Percentiles rank a stretch among this genome's conserved stretches.
These are phyloP conservation scores for Yamagishiella unicocca DNA, from an alignment of 139 green algal genomes.

Conservation along the genomic window DNA sequence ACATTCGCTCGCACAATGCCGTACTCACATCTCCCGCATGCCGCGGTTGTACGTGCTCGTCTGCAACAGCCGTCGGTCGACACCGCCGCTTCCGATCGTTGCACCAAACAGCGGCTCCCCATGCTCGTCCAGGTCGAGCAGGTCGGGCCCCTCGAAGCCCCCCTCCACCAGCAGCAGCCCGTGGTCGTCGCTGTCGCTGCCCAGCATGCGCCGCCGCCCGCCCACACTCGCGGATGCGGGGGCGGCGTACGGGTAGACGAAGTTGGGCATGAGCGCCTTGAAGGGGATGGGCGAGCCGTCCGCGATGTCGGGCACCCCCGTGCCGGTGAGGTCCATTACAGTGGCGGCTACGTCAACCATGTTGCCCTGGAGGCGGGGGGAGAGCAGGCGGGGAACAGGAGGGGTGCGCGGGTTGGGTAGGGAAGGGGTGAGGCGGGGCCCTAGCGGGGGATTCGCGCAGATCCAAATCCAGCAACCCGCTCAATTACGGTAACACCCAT, in stretches of 20 bases:
- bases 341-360: slow-evolving; percentile 44
- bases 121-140: not conserved
- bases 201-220: not conserved
- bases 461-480: too few relatives aligned
- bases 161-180: not conserved
- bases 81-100: too few relatives aligned
- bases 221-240: not conserved
- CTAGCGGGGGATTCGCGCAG: too few relatives aligned
- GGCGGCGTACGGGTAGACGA: not conserved
- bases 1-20: too few relatives aligned
- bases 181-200: not conserved
- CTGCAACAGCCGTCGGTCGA: not conserved
- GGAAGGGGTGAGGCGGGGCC: not conserved
- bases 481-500: too few relatives aligned
- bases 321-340: slow-evolving; percentile 21
- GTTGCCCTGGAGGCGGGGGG: slow-evolving; percentile 17
- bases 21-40: slow-evolving; percentile 30
- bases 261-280: not conserved
- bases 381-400: not conserved
- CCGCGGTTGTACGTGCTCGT: not conserved
- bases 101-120: too few relatives aligned
- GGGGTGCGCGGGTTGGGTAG: not conserved
- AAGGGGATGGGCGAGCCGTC: slow-evolving; percentile 30
- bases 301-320: slow-evolving; percentile 2
- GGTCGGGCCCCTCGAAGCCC: slow-evolving; percentile 28